Base-by-base conservation (phyloP, 2,329 filamentous ascomycete species). In the Talaromyces sp. region DNA sequence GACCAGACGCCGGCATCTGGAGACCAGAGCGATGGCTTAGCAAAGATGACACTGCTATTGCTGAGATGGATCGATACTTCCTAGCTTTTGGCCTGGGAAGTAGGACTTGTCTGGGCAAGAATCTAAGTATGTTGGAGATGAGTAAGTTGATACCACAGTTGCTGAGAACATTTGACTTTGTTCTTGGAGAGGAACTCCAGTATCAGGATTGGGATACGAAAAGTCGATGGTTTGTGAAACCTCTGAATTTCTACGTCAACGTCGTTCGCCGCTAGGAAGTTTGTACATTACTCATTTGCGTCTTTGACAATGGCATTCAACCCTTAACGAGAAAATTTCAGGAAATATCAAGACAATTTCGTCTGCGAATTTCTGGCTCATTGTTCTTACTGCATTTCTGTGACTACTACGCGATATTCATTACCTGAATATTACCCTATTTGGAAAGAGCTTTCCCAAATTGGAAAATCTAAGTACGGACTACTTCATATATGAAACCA, bases 21-120 rank as follows among this genome's bases (percentile, higher is more conserved):
- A 66, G 69, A 17, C 72, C 72, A 11, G 66, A 66, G 9, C 68
- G 72, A 27, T 74, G 72, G 72, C 66, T 73, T 15, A 52, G 56
- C 17, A 33, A 54, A 17, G 41, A 65, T 31, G 15, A 27, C 7
- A 35, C 64, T 10, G 17, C 17, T 19, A 22, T 50, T 22, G n/a
- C 41, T 33, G 58, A 39, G 43, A 66, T 66, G 64, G 58, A 63
- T 7, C 11, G 39, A 17, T 63, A 39, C 22, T 52, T 56, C 3
- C 39, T 47, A 15, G 41, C 56, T 8, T 58, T 64, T 33, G 62
- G 59, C 15, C 15, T 33, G 6, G 59, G 59, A 27, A 49, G 43
- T n/a, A 41, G 39, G 9, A 31, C 27, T 3, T 61, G 59, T 11
- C 19, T 61, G 13, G 59, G 59, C 19, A 41, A 31, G 19, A 61